Conservation (phyloP, 1,284 basidiomycete species). For the Cutaneotrichosporon sp. region DNA sequence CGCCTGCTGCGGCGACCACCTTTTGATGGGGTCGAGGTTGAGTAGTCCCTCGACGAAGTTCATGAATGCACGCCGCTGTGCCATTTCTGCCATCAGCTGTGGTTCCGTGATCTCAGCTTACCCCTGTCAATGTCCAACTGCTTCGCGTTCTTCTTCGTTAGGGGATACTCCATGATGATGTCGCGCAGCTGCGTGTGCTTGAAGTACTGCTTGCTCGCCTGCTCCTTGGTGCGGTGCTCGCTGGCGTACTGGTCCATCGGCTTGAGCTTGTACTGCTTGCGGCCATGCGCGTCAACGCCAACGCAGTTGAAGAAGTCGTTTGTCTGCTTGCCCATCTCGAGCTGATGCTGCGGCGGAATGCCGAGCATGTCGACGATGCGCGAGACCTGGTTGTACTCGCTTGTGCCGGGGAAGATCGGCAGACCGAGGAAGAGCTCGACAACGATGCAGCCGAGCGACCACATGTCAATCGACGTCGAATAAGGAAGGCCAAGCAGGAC, state of each 20-base stretch:
- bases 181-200: slow-evolving; percentile 90
- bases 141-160: slow-evolving; percentile 74
- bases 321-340: slow-evolving; percentile 95
- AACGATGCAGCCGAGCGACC: slow-evolving; percentile 99
- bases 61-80: slow-evolving; percentile 89
- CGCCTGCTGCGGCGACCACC: slow-evolving; percentile 98
- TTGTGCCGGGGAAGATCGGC: slow-evolving; percentile 95
- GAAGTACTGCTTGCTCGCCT: slow-evolving; percentile 98
- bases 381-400: slow-evolving; percentile 97
- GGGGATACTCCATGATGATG: slow-evolving; percentile 92
- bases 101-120: slow-evolving; percentile 46
- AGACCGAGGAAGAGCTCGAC: slow-evolving; percentile 96
- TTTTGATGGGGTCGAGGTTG: slow-evolving; percentile 87
- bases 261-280: slow-evolving; percentile 88
- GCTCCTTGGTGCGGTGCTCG: slow-evolving; percentile 92
- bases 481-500: slow-evolving; percentile 94
- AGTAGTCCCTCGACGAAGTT: slow-evolving; percentile 96
- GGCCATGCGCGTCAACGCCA: slow-evolving; percentile 74
- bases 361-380: slow-evolving; percentile 97
- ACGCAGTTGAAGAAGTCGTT: slow-evolving; percentile 84
- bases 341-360: slow-evolving; percentile 83
- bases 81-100: slow-evolving; percentile 63
- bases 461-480: slow-evolving; percentile 92
- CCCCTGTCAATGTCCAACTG: slow-evolving; percentile 90
- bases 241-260: slow-evolving; percentile 89